These are phyloP conservation scores for Pinus tabuliformis DNA, from an alignment of 75 land plant genomes.

Conservation along the genomic window DNA sequence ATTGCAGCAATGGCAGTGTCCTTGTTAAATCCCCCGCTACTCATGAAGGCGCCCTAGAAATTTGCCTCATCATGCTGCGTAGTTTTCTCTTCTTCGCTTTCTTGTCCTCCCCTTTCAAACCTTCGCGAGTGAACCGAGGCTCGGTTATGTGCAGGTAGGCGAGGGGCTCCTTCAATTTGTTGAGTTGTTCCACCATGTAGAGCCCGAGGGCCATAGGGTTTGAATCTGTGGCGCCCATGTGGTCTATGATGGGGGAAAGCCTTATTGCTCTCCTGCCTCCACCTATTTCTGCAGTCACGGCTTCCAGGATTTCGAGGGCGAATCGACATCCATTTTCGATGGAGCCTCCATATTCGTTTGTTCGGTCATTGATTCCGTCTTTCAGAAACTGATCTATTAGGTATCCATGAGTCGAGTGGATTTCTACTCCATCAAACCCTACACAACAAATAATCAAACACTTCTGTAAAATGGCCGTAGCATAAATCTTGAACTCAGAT, in stretches of 20 bases:
- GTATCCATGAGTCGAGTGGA: slow-evolving; percentile 88
- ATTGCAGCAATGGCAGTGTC: slow-evolving; percentile 66
- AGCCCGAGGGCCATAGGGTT: slow-evolving; percentile 14
- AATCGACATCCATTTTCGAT: slow-evolving; percentile 18
- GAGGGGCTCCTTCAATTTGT: slow-evolving; percentile 19
- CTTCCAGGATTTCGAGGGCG: slow-evolving; percentile 14
- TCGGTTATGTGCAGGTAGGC: slow-evolving; percentile 77
- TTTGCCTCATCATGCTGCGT: slow-evolving; percentile 29
- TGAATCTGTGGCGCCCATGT: slow-evolving; percentile 19
- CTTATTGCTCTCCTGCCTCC: slow-evolving; percentile 10
- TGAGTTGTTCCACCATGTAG: slow-evolving; percentile 6
- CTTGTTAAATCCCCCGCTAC: slow-evolving; percentile 67
- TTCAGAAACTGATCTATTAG: slow-evolving; percentile 73
- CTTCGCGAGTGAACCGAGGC: slow-evolving; percentile 69
- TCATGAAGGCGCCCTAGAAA: slow-evolving; percentile 61
- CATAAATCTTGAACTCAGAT: too few species aligned
- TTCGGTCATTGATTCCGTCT: slow-evolving; percentile 20
- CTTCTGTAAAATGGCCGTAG: too few species aligned
- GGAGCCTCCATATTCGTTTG: slow-evolving; percentile 22
- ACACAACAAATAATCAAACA: slow-evolving; percentile 19
- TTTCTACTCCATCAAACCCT: slow-evolving; percentile 85
- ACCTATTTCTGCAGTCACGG: slow-evolving; percentile 12
- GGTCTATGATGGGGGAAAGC: slow-evolving; percentile 22
- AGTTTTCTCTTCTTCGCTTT: slow-evolving; percentile 15
- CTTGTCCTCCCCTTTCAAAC: slow-evolving; percentile 24